phyloP scores from a whole-genome alignment of 139 green algal species.

The Micractinium sp. region DNA sequence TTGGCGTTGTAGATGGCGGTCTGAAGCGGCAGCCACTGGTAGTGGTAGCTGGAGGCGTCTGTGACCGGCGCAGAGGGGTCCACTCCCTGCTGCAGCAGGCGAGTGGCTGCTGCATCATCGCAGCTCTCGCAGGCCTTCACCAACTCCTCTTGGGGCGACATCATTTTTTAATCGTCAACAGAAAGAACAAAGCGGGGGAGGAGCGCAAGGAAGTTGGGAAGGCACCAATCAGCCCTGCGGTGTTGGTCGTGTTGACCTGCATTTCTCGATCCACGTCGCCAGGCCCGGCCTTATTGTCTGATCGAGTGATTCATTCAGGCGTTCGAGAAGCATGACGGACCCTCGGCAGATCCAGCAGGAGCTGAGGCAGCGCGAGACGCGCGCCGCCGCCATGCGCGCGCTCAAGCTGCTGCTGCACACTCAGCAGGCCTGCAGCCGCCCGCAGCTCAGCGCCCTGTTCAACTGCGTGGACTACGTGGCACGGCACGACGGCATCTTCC shows the following conservation, averaged over 20 bases:
- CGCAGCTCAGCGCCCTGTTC: background rate
- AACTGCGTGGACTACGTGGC: background rate
- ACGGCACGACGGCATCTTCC: background rate
- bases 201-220: too few relatives aligned
- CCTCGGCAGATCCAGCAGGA: background rate
- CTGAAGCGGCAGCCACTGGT: background rate
- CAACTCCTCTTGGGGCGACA: slow-evolving; percentile 5
- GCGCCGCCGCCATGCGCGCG: background rate
- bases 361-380: background rate
- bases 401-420: background rate
- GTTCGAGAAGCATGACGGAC: background rate
- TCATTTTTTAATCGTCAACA: background rate
- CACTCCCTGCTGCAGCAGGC: background rate
- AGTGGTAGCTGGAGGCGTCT: background rate
- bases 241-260: too few relatives aligned
- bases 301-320: too few relatives aligned
- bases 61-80: background rate
- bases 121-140: background rate
- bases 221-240: too few relatives aligned
- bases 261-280: too few relatives aligned
- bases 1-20: background rate
- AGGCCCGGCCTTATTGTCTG: too few relatives aligned
- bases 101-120: background rate
- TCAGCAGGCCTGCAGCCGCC: background rate
- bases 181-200: too few relatives aligned